A percentile compares a stretch with the other conserved stretches of the same genome.
Conservation (phyloP, 805 yeast genomes). For the Wickerhamomyces canadensis region DNA sequence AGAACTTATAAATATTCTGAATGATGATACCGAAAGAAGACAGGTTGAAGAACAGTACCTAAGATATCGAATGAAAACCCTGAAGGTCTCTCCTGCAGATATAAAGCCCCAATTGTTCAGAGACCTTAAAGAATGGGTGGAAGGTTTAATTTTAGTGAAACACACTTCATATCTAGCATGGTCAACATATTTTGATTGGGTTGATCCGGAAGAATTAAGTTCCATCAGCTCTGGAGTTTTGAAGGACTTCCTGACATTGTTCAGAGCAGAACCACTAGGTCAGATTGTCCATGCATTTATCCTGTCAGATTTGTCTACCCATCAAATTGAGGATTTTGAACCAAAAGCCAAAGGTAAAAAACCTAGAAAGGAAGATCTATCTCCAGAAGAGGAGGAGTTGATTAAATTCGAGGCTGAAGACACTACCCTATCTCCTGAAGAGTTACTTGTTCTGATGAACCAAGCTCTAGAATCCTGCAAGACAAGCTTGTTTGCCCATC, state of each 20-base stretch:
- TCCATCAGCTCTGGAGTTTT: slow-evolving; percentile 44
- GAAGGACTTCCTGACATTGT: slow-evolving; percentile 46
- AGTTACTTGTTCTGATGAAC: slow-evolving; percentile 42
- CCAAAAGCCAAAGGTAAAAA: slow-evolving; percentile 13
- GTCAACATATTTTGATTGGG: slow-evolving; percentile 70
- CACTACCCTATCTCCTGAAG: slow-evolving; percentile 37
- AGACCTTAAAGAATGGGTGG: slow-evolving; percentile 50
- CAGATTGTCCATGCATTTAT: slow-evolving; percentile 56
- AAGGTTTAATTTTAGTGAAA: slow-evolving; percentile 68
- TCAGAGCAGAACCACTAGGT: slow-evolving; percentile 58
- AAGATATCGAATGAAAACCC: slow-evolving; percentile 46
- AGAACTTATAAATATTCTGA: slow-evolving; percentile 48
- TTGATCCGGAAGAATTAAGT: slow-evolving; percentile 46
- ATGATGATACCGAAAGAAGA: slow-evolving; percentile 58
- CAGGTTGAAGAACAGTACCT: slow-evolving; percentile 55
- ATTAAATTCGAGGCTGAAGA: slow-evolving; percentile 21
- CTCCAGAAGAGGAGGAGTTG: slow-evolving; percentile 22
- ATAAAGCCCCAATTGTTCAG: slow-evolving; percentile 33
- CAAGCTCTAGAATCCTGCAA: slow-evolving; percentile 44
- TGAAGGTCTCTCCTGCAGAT: slow-evolving; percentile 45
- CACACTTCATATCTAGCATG: slow-evolving; percentile 62
- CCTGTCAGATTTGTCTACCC: slow-evolving; percentile 65
- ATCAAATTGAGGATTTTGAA: slow-evolving; percentile 24
- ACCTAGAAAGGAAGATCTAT: slow-evolving; percentile 11
- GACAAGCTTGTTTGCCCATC: slow-evolving; percentile 51